Base-by-base conservation (phyloP, 495 filamentous ascomycete species). In the Sphaerosporella brunnea region DNA sequence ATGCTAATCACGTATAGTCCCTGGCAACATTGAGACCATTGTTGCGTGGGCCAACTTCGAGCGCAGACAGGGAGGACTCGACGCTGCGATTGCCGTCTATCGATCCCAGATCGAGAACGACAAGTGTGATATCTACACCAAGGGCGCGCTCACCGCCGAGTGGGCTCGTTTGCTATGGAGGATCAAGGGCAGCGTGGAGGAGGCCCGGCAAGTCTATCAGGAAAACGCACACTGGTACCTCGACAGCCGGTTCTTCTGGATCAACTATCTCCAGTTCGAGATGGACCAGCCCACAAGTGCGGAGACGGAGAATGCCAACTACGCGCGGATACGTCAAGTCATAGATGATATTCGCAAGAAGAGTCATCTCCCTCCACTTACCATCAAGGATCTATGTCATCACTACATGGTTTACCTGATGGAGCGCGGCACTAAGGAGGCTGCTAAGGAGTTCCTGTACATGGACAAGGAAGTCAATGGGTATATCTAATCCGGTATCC, bases 151-250 rank as follows among this genome's bases (percentile, higher is more conserved):
- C 26, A 82, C 90, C 35, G 81, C 81, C 2, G 83, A 92, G 60
- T 94, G 85, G 84, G 92, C 92, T 13, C 73, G 72, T 10, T 66
- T 96, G 28, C 58, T 96, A 40, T 94, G 86, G 84, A 93, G 85
- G 64, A 76, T 85, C 60, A 85, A 90, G 66, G 88, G 85, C 5
- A 78, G 76, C 0, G 67, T 76, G 9, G 82, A 87, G 25, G 87
- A 90, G 57, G 88, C 90, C 21, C 80, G 92, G 7, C 72, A 80
- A 42, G 78, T 93, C 0, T 99, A 82, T 67, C 66, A 80, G 51
- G 79, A 77, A 57, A 84, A 93, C 56, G 72, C 83, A 43, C 76
- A 86, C 53, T 83, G 78, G 69, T 94, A 93, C 63, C 70, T 80
- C 13, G 82, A 88, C 54, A 92, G 84, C 57, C 72, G 75, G n/a